Base-by-base conservation (phyloP, 2,329 filamentous ascomycete genomes). In the Fusarium sp. region DNA sequence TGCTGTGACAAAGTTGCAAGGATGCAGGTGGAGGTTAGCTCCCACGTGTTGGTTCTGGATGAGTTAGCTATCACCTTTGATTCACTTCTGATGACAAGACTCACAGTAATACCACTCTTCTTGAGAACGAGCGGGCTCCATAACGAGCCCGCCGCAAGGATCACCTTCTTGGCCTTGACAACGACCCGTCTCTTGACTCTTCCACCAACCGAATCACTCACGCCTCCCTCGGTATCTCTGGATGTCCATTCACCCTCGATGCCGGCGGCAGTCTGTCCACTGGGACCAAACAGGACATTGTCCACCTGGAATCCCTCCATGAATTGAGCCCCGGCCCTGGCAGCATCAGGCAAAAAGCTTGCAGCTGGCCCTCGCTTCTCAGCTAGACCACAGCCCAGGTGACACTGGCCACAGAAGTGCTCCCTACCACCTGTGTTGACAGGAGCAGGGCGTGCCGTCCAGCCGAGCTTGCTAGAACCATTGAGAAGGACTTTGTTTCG, bases 361-460 rank as follows among this genome's bases (percentile, higher is more conserved):
- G 92, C 89, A 0, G 88, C 87, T 0, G 95, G 92, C 0, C 95
- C 94, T 78, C 92, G 90, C 81, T 98, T 98, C 68, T 90, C 89
- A 46, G 86, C 89, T 3, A 88, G 87, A 20, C 87, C 87, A 72
- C 89, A 91, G 13, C 89, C 89, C 34, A 89, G 72, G 36, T 85
- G 82, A 76, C 89, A 91, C 63, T 85, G 84, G 11, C 91, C 91
- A 75, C 93, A 97, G 73, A 90, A 88, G 78, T 98, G 95, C 58
- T 89, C 87, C 33, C 85, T 83, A 3, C 91, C 88, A 9, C 88
- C 92, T 0, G 90, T 93, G 76, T 97, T 98, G 74, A 97, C 93
- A 2, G 93, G 92, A 8, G 94, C 91, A 1, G 86, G 79, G 45
- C 87, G 88, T 7, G 89, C 90, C 45, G 84, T 80, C 83, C 91